phyloP scores from a whole-genome alignment of 2,329 filamentous ascomycete species.

The Cladorrhinum sp. region DNA sequence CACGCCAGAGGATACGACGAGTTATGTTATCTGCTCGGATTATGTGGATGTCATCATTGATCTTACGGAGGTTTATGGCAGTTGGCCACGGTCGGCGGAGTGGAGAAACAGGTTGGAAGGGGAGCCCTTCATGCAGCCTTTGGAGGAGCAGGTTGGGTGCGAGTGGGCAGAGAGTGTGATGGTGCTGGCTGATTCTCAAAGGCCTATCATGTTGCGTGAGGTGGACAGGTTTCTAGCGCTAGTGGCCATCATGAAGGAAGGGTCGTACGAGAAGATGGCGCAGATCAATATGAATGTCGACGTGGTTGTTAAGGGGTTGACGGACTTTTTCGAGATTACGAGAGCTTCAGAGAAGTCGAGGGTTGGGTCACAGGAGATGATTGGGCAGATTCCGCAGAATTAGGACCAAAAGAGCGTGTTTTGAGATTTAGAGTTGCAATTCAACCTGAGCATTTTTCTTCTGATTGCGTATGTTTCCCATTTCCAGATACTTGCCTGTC shows the following conservation, averaged over 20 bases:
- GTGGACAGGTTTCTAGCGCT: slow-evolving; percentile 74
- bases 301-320: slow-evolving; percentile 73
- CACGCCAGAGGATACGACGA: slow-evolving; percentile 87
- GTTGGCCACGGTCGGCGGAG: slow-evolving; percentile 59
- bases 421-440: background rate
- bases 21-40: slow-evolving; percentile 97
- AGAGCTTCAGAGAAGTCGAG: slow-evolving; percentile 43
- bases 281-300: slow-evolving; percentile 86
- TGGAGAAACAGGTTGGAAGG: slow-evolving; percentile 57
- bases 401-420: background rate
- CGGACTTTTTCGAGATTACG: slow-evolving; percentile 74
- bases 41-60: slow-evolving; percentile 99
- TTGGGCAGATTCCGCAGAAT: background rate
- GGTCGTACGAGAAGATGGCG: slow-evolving; percentile 78
- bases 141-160: slow-evolving; percentile 65
- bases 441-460: no score
- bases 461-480: no score
- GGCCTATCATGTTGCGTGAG: slow-evolving; percentile 66
- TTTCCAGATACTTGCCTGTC: no score
- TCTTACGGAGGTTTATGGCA: slow-evolving; percentile 89
- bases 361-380: slow-evolving; percentile 8
- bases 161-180: slow-evolving; percentile 66
- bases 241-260: slow-evolving; percentile 83
- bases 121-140: slow-evolving; percentile 57
- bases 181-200: slow-evolving; percentile 61